Percentiles rank a stretch among this genome's conserved stretches.
These are phyloP conservation scores for Aspergillus sp. DNA, from an alignment of 2,329 filamentous ascomycete genomes.

Conservation along the genomic window DNA sequence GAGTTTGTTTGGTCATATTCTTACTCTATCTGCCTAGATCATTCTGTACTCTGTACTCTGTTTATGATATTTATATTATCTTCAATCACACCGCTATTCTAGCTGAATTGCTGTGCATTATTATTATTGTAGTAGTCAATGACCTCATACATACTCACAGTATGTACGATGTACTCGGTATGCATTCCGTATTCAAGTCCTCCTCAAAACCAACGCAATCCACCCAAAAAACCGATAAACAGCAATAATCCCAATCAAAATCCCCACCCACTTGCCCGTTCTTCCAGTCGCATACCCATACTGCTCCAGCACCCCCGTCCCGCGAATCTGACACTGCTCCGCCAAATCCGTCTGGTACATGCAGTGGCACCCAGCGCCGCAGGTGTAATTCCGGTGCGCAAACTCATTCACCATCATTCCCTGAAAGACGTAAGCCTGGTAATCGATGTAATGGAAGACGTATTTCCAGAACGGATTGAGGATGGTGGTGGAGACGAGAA, in stretches of 20 bases:
- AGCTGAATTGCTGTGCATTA: too few species aligned
- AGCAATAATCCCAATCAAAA: constrained; percentile 69
- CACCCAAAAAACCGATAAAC: constrained; percentile 68
- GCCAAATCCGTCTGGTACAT: constrained; percentile 64
- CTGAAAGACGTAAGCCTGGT: constrained; percentile 80
- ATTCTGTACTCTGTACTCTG: too few species aligned
- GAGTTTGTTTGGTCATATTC: too few species aligned
- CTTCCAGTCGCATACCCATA: constrained; percentile 65
- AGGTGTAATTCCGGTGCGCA: constrained; percentile 58
- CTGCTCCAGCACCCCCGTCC: constrained; percentile 62
- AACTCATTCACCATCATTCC: constrained; percentile 96
- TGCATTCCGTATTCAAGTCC: not conserved
- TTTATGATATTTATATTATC: too few species aligned
- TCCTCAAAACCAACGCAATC: constrained; percentile 45
- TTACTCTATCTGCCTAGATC: too few species aligned
- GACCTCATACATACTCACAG: too few species aligned
- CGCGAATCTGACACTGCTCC: constrained; percentile 64
- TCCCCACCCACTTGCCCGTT: constrained; percentile 67
- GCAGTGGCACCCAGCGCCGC: constrained; percentile 58
- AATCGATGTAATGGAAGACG: constrained; percentile 84
- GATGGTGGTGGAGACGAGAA: constrained; percentile 67
- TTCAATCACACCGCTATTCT: too few species aligned
- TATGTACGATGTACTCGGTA: too few species aligned
- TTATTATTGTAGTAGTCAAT: too few species aligned
- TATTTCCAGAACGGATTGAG: constrained; percentile 84